Evolutionary conservation across 2,329 filamentous ascomycete genomes (phyloP).

Genomic region (Aspergillus awamori): DNA sequence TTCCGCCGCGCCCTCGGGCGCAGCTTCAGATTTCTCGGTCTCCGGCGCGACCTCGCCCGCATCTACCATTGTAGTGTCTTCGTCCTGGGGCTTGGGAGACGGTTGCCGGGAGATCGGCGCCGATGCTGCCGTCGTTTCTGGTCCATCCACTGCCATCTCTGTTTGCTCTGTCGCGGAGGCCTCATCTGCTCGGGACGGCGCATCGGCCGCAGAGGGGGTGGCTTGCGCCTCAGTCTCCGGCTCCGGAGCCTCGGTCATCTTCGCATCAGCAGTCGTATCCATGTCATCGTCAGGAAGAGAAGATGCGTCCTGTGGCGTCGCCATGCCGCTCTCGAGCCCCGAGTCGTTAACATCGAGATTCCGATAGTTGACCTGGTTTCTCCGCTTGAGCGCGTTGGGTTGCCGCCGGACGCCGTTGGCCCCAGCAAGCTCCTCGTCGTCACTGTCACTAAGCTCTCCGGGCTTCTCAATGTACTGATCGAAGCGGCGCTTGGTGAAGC

Average conservation of each 20-base stretch:
- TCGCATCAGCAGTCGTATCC: slow-evolving; percentile 39
- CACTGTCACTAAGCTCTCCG: slow-evolving; percentile 83
- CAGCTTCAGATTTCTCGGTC: slow-evolving; percentile 20
- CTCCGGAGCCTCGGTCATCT: slow-evolving; percentile 46
- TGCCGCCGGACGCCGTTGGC: slow-evolving; percentile 71
- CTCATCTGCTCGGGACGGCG: slow-evolving; percentile 36
- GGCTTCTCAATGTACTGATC: slow-evolving; percentile 76
- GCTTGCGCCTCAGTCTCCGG: slow-evolving; percentile 37
- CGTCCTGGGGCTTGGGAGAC: slow-evolving; percentile 36
- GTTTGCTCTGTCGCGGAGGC: slow-evolving; percentile 36
- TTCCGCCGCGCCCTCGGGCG: slow-evolving; percentile 17
- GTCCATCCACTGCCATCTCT: slow-evolving; percentile 34
- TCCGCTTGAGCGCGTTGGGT: slow-evolving; percentile 50
- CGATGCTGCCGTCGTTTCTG: slow-evolving; percentile 32
- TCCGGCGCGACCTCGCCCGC: slow-evolving; percentile 26
- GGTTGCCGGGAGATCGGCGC: slow-evolving; percentile 34
- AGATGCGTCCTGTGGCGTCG: slow-evolving; percentile 48
- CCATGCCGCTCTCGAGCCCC: slow-evolving; percentile 56
- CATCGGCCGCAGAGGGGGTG: slow-evolving; percentile 35
- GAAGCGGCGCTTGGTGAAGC: slow-evolving; percentile 78
- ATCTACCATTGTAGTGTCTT: slow-evolving; percentile 46
- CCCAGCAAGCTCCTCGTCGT: slow-evolving; percentile 76
- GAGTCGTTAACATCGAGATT: slow-evolving; percentile 60
- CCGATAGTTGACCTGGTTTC: slow-evolving; percentile 64
- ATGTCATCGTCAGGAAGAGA: slow-evolving; percentile 50